phyloP scores from a whole-genome alignment of 768 basidiomycete genomes.

The Mycena olivaceomarginata region DNA sequence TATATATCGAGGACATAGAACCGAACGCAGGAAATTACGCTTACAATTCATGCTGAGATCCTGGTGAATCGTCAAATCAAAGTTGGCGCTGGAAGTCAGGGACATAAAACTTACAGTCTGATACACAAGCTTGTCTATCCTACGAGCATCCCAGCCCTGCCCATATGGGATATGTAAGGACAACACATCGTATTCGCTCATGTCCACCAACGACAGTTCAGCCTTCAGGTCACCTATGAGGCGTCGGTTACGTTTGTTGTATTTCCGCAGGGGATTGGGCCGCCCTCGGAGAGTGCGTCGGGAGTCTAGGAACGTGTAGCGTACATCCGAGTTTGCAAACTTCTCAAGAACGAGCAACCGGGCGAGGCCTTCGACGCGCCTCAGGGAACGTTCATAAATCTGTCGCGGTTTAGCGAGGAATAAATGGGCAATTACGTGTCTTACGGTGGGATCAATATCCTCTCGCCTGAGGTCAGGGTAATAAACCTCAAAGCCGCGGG shows the following conservation, averaged over 20 bases:
- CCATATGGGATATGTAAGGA: constrained; percentile 49
- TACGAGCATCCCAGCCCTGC: constrained; percentile 72
- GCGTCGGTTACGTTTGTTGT: constrained; percentile 30
- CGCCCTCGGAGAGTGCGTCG: constrained; percentile 71
- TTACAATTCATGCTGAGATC: constrained; percentile 77
- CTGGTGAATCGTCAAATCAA: constrained; percentile 47
- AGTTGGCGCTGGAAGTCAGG: background rate
- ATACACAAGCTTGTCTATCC: constrained; percentile 74
- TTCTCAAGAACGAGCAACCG: constrained; percentile 78
- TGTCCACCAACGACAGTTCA: constrained; percentile 69
- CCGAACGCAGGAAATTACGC: constrained; percentile 26
- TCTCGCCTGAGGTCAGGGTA: constrained; percentile 69
- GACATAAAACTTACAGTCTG: constrained; percentile 64
- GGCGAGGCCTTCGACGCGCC: constrained; percentile 73
- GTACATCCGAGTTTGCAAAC: constrained; percentile 62
- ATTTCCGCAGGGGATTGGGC: constrained; percentile 54
- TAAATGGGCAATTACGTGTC: constrained; percentile 9
- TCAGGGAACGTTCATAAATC: constrained; percentile 77
- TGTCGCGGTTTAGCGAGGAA: background rate
- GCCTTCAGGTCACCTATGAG: constrained; percentile 66
- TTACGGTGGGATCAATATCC: constrained; percentile 75
- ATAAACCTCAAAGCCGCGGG: constrained; percentile 73
- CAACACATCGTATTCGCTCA: constrained; percentile 73
- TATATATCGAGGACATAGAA: background rate
- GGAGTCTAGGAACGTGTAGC: constrained; percentile 65